These are phyloP conservation scores for Boletus sp. DNA, from an alignment of 768 basidiomycete genomes.

Conservation along the genomic window DNA sequence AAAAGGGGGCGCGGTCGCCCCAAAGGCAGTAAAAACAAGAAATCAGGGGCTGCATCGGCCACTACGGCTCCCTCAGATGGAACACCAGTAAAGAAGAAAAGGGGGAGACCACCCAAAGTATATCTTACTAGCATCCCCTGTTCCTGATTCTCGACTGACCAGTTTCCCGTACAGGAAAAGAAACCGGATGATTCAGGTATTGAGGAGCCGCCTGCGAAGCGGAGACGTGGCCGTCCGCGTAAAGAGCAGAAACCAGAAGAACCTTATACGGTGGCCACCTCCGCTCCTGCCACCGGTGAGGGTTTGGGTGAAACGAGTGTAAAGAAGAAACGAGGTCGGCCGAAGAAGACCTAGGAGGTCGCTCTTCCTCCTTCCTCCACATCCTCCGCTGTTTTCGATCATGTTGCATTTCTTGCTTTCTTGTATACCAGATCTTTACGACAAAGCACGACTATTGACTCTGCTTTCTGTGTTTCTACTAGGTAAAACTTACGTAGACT, in stretches of 20 bases:
- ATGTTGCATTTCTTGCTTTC: conserved; percentile 33
- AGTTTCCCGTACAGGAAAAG: conserved; percentile 26
- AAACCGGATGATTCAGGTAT: conserved; percentile 45
- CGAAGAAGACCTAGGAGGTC: conserved; percentile 37
- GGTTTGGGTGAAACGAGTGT: conserved; percentile 45
- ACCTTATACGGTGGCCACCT: conserved; percentile 34
- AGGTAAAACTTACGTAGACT: conserved; percentile 35
- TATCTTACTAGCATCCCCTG: conserved; percentile 5
- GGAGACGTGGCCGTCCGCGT: conserved; percentile 72
- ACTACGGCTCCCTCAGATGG: conserved; percentile 29
- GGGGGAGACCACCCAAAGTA: conserved; percentile 54
- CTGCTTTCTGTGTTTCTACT: conserved; percentile 33
- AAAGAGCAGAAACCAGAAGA: conserved; percentile 54
- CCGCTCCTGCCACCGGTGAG: conserved; percentile 29
- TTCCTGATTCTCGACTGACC: conserved; percentile 25
- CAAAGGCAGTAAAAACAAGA: conserved; percentile 82
- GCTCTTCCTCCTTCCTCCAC: conserved; percentile 2
- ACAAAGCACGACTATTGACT: conserved; percentile 34
- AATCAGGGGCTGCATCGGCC: conserved; percentile 35
- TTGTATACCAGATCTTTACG: conserved; percentile 34
- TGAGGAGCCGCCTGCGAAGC: conserved; percentile 55
- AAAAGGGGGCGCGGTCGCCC: conserved; percentile 89
- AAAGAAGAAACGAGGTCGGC: conserved; percentile 74
- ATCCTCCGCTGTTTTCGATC: conserved; percentile 23
- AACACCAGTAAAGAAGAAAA: conserved; percentile 39